Percentiles rank a stretch among this genome's conserved stretches.
Evolutionary conservation across 768 basidiomycete genomes (phyloP).

Genomic region (Antrodiella citrinella): DNA sequence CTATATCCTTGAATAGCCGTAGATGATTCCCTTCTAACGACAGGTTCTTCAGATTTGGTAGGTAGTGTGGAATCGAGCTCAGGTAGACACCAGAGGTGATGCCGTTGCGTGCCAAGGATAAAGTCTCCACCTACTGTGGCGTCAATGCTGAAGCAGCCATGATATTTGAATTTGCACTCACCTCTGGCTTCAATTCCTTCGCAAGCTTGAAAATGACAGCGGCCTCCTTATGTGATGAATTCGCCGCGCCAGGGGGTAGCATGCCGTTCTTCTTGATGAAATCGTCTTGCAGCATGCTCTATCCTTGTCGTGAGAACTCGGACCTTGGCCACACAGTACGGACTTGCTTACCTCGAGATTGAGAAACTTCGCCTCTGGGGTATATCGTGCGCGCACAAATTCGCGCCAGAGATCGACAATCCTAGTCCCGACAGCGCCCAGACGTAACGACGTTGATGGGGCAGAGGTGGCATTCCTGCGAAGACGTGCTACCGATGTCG

Average conservation of each 20-base stretch:
- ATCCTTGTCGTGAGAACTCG: slow-evolving; percentile 8
- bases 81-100: slow-evolving; percentile 53
- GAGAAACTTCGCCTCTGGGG: slow-evolving; percentile 58
- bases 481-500: slow-evolving; percentile 33
- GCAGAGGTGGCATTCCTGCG: slow-evolving; percentile 51
- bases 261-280: slow-evolving; percentile 66
- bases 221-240: slow-evolving; percentile 56
- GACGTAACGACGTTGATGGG: slow-evolving; percentile 6
- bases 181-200: slow-evolving; percentile 61
- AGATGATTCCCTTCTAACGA: slow-evolving; percentile 76
- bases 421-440: slow-evolving; percentile 14
- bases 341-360: slow-evolving; percentile 66
- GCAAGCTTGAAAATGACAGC: slow-evolving; percentile 89
- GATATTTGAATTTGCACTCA: slow-evolving; percentile 26
- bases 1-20: slow-evolving; percentile 60
- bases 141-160: background rate
- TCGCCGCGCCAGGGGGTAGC: slow-evolving; percentile 57
- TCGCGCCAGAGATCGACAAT: slow-evolving; percentile 66
- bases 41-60: slow-evolving; percentile 74
- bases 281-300: slow-evolving; percentile 78
- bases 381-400: slow-evolving; percentile 67
- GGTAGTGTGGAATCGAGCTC: slow-evolving; percentile 54
- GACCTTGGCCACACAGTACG: background rate
- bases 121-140: slow-evolving; percentile 54
- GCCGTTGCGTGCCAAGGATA: slow-evolving; percentile 80